These are phyloP conservation scores for Candida boidinii DNA, from an alignment of 805 yeast species.

Conservation along the genomic window DNA sequence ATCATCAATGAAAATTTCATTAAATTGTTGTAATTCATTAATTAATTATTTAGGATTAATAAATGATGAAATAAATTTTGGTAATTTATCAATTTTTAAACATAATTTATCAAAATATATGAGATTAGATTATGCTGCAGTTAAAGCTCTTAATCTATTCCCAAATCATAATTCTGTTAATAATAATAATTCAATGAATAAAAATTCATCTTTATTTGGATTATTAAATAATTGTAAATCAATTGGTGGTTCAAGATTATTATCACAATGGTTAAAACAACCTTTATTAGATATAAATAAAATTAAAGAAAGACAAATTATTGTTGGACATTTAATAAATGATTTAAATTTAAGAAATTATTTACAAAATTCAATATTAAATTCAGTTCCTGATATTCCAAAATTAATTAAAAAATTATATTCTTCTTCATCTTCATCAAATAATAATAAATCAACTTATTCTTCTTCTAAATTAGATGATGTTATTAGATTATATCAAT, in stretches of 20 bases:
- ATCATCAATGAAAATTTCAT: slow-evolving; percentile 39
- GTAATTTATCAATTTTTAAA: slow-evolving; percentile 46
- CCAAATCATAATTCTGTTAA: slow-evolving; percentile 43
- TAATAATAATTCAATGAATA: slow-evolving; percentile 34
- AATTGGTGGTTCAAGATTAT: slow-evolving; percentile 76
- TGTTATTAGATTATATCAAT: slow-evolving; percentile 80
- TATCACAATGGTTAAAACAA: slow-evolving; percentile 94
- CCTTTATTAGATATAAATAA: slow-evolving; percentile 64
- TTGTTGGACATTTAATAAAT: slow-evolving; percentile 69
- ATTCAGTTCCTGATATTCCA: slow-evolving; percentile 75
- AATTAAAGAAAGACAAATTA: slow-evolving; percentile 59
- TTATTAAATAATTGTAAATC: slow-evolving; percentile 84
- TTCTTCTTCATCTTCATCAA: slow-evolving; percentile 19
- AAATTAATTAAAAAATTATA: slow-evolving; percentile 62
- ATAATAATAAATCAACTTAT: slow-evolving; percentile 23
- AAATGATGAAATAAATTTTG: slow-evolving; percentile 44
- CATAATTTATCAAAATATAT: slow-evolving; percentile 75
- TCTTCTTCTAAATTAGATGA: slow-evolving; percentile 75
- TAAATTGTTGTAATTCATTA: slow-evolving; percentile 60
- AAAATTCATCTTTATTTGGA: slow-evolving; percentile 58
- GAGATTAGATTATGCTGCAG: slow-evolving; percentile 87
- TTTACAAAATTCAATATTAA: slow-evolving; percentile 58
- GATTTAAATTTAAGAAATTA: slow-evolving; percentile 59
- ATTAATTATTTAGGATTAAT: slow-evolving; percentile 60
- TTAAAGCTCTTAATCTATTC: slow-evolving; percentile 79